phyloP scores from a whole-genome alignment of 768 basidiomycete species.

The Tulasnella sp. region DNA sequence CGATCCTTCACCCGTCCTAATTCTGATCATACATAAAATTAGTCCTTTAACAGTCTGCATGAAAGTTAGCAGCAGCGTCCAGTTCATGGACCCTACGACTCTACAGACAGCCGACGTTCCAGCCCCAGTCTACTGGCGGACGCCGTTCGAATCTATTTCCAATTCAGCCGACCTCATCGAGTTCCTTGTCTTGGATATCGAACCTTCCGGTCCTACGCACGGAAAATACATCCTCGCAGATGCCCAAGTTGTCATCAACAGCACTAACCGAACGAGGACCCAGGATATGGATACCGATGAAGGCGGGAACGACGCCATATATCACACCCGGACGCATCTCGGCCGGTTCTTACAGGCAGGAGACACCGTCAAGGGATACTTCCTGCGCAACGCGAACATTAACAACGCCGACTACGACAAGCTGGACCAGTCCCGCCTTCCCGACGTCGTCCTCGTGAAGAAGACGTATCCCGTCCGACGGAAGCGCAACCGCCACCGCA shows the following conservation, averaged over 20 bases:
- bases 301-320: constrained; percentile 73
- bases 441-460: constrained; percentile 91
- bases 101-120: constrained; percentile 82
- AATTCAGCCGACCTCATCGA: constrained; percentile 84
- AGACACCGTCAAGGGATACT: constrained; percentile 90
- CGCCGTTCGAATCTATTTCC: constrained; percentile 83
- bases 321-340: constrained; percentile 95
- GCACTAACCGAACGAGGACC: constrained; percentile 61
- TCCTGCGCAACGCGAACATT: constrained; percentile 86
- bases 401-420: constrained; percentile 85
- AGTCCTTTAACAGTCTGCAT: constrained; percentile 82
- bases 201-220: constrained; percentile 69
- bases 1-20: background rate
- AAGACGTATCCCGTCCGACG: constrained; percentile 93
- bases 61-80: constrained; percentile 89
- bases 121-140: constrained; percentile 84
- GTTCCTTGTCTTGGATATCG: constrained; percentile 93
- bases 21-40: constrained; percentile 23
- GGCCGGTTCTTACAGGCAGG: constrained; percentile 93
- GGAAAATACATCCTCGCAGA: constrained; percentile 85
- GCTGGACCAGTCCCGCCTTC: constrained; percentile 65
- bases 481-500: constrained; percentile 84
- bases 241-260: constrained; percentile 86
- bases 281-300: constrained; percentile 58
- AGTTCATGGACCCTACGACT: constrained; percentile 87